These are phyloP conservation scores for Eremothecium gossypii DNA, from an alignment of 1,139 yeast species.

Conservation along the genomic window DNA sequence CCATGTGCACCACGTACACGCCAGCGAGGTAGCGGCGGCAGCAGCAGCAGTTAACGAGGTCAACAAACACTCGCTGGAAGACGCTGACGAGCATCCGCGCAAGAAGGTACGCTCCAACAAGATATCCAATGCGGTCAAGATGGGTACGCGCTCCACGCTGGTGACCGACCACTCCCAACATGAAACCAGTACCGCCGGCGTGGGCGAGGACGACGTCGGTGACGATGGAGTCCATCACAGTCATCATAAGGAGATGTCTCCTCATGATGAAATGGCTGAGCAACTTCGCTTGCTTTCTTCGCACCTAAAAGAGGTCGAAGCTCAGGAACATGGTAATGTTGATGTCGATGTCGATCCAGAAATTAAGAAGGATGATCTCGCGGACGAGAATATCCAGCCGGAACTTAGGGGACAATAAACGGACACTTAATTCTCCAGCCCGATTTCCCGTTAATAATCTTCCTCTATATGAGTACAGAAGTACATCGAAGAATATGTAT, in stretches of 20 bases:
- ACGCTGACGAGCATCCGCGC: slow-evolving; percentile 8
- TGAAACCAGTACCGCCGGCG: slow-evolving; percentile 12
- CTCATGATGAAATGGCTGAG: slow-evolving; percentile 31
- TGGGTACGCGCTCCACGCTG: slow-evolving; percentile 10
- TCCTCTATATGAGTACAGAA: too few species aligned
- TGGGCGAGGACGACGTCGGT: slow-evolving; percentile 9
- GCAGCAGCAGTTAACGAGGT: slow-evolving; percentile 28
- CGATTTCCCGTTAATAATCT: too few species aligned
- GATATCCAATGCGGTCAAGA: slow-evolving; percentile 10
- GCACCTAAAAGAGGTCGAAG: slow-evolving; percentile 28
- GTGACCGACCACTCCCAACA: slow-evolving; percentile 9
- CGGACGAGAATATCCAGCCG: slow-evolving; percentile 30
- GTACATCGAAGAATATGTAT: too few species aligned
- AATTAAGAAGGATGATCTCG: slow-evolving; percentile 16
- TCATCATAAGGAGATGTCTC: slow-evolving; percentile 10
- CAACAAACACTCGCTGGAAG: slow-evolving; percentile 8
- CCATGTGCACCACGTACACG: slow-evolving; percentile 5
- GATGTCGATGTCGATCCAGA: slow-evolving; percentile 12
- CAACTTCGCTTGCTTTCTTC: slow-evolving; percentile 28
- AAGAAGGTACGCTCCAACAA: slow-evolving; percentile 10
- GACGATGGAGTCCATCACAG: slow-evolving; percentile 7
- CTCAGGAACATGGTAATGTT: slow-evolving; percentile 8
- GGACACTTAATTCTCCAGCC: background rate
- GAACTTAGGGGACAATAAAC: slow-evolving; percentile 28
- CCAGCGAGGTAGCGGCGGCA: slow-evolving; percentile 20